Conservation (phyloP, 306 rosid species). For the Vigna nakashimae region DNA sequence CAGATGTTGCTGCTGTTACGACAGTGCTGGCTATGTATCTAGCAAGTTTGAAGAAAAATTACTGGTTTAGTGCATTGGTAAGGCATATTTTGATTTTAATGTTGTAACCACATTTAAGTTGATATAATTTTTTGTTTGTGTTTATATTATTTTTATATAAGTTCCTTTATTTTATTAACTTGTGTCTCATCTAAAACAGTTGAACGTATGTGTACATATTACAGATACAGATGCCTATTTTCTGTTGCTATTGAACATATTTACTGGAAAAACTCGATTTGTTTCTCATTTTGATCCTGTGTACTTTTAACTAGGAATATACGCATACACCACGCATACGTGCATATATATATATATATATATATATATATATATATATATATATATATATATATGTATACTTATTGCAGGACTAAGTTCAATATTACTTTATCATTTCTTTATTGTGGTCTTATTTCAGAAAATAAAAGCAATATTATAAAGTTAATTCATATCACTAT, state of each 20-base stretch:
- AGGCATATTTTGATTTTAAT: constrained; percentile 41
- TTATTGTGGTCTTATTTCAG: neutral
- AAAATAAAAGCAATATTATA: neutral
- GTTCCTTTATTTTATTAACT: constrained; percentile 10
- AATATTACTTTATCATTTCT: constrained; percentile 1
- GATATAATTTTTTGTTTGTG: neutral
- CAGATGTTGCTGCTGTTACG: constrained; percentile 86
- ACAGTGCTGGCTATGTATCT: constrained; percentile 87
- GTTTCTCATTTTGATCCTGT: constrained; percentile 16
- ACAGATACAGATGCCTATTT: neutral
- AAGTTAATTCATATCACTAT: neutral
- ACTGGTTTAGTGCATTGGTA: constrained; percentile 92
- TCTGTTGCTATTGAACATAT: neutral
- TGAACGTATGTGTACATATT: constrained; percentile 10
- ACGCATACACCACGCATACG: neutral
- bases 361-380: too few relatives aligned
- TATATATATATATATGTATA: neutral
- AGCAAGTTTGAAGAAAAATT: constrained; percentile 75
- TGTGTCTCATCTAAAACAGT: neutral
- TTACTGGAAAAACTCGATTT: neutral
- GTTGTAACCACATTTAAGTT: constrained; percentile 15
- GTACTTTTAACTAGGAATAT: neutral
- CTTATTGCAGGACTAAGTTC: neutral
- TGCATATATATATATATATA: neutral
- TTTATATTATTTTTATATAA: constrained; percentile 9